Conservation (phyloP, 257 asterid species). For the Schizonepeta tenuifolia region DNA sequence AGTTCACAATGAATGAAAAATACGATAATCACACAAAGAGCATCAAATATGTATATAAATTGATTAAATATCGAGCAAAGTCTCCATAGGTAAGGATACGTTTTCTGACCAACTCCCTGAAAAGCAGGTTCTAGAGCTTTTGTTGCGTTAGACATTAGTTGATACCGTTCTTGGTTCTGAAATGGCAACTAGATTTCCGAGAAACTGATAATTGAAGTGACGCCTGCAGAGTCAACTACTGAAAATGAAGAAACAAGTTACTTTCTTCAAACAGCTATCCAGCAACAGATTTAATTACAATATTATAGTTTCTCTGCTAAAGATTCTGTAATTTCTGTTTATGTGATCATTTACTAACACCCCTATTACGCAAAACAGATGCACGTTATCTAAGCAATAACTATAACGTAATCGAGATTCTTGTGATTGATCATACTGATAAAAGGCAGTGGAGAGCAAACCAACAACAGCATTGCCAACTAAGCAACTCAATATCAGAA, state of each 20-base stretch:
- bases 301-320: not conserved
- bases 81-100: constrained; percentile 63
- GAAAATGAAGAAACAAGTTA: constrained; percentile 24
- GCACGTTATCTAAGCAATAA: constrained; percentile 1
- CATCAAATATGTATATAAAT: constrained; percentile 5
- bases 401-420: not conserved
- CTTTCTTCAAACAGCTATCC: constrained; percentile 16
- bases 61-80: constrained; percentile 17
- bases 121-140: constrained; percentile 93
- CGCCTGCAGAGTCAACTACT: constrained; percentile 33
- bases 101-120: constrained; percentile 87
- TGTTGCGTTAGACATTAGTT: constrained; percentile 62
- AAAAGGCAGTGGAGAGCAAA: not conserved
- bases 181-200: constrained; percentile 33
- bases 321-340: not conserved
- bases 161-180: constrained; percentile 38
- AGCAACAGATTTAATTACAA: not conserved
- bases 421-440: not conserved
- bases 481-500: constrained; percentile 12
- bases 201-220: constrained; percentile 32
- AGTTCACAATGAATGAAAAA: constrained; percentile 2
- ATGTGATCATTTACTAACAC: not conserved
- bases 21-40: not conserved
- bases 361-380: not conserved
- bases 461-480: not conserved